These are phyloP conservation scores for Apiotrichum gamsii DNA, from an alignment of 1,284 basidiomycete genomes.

Conservation along the genomic window DNA sequence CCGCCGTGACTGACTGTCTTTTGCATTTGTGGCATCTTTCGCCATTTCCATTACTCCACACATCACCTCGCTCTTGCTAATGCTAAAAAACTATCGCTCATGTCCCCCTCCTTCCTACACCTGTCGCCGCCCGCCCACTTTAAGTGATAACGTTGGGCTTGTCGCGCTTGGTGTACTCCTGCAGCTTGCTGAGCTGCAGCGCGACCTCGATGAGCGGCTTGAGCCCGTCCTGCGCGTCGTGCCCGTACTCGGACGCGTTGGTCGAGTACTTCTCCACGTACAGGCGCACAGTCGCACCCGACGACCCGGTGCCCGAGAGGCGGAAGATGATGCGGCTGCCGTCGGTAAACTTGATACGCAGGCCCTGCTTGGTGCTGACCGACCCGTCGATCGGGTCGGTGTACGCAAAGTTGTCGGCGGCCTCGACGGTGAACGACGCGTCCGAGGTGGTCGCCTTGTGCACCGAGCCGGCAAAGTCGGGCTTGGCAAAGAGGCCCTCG, in stretches of 20 bases:
- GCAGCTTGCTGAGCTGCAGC: constrained; percentile 72
- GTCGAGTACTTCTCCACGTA: constrained; percentile 91
- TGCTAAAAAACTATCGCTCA: background rate
- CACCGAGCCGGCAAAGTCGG: constrained; percentile 61
- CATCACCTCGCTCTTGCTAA: no score
- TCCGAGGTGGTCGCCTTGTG: constrained; percentile 62
- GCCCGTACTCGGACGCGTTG: constrained; percentile 64
- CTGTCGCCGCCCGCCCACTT: background rate
- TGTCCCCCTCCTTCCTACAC: background rate
- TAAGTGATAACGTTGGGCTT: constrained; percentile 93
- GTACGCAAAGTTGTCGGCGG: constrained; percentile 85
- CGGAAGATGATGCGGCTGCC: constrained; percentile 93
- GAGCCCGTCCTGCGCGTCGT: constrained; percentile 79
- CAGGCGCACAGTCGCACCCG: constrained; percentile 88
- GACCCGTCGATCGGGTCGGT: constrained; percentile 94
- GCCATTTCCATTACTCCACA: no score
- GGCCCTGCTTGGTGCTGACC: constrained; percentile 90
- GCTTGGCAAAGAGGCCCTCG: constrained; percentile 62
- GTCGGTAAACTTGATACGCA: constrained; percentile 85
- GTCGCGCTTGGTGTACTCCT: constrained; percentile 75
- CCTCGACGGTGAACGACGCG: constrained; percentile 70
- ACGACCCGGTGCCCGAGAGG: constrained; percentile 88
- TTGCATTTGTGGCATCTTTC: no score
- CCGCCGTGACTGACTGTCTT: no score
- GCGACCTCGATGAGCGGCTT: constrained; percentile 95